Conservation (phyloP, 139 green algal genomes). For the Chlorella ohadii region DNA sequence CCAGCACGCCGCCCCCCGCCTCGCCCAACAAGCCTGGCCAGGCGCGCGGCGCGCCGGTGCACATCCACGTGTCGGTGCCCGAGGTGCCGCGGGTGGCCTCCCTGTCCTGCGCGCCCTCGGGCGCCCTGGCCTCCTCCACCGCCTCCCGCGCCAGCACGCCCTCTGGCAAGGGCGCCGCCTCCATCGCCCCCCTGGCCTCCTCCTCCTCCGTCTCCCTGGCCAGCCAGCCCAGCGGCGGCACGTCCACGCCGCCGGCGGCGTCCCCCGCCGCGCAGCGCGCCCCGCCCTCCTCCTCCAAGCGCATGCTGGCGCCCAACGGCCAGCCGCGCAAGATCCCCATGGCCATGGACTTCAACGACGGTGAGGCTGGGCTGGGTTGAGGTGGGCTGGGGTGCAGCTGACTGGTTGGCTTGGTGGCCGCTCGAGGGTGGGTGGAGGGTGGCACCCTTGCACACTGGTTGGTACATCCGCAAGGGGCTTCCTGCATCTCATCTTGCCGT, state of each 20-base stretch:
- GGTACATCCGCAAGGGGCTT: no score
- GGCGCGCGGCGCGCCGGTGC: slow-evolving; percentile 31
- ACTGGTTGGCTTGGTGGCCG: no score
- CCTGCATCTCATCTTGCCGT: not conserved
- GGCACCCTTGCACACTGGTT: no score
- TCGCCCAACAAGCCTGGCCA: slow-evolving; percentile 26
- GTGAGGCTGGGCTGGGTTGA: slow-evolving; percentile 29
- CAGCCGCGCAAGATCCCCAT: slow-evolving; percentile 89
- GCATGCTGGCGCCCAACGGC: slow-evolving; percentile 84
- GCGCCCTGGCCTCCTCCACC: not conserved
- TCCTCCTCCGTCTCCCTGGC: not conserved
- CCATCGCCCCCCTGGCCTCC: not conserved
- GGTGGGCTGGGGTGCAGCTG: not conserved
- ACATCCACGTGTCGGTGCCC: slow-evolving; percentile 27
- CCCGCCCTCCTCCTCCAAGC: slow-evolving; percentile 46
- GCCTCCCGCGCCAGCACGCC: slow-evolving; percentile 10
- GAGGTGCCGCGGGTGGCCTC: slow-evolving; percentile 2
- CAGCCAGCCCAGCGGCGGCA: slow-evolving; percentile 7
- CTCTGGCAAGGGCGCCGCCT: not conserved
- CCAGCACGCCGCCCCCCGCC: slow-evolving; percentile 12
- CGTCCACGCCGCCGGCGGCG: not conserved
- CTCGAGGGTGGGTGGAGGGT: no score
- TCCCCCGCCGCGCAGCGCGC: slow-evolving; percentile 14
- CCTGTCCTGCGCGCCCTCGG: not conserved
- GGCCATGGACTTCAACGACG: slow-evolving; percentile 55